phyloP scores from a whole-genome alignment of 371 early-diverging fungal genomes.

The Mortierella sp. region DNA sequence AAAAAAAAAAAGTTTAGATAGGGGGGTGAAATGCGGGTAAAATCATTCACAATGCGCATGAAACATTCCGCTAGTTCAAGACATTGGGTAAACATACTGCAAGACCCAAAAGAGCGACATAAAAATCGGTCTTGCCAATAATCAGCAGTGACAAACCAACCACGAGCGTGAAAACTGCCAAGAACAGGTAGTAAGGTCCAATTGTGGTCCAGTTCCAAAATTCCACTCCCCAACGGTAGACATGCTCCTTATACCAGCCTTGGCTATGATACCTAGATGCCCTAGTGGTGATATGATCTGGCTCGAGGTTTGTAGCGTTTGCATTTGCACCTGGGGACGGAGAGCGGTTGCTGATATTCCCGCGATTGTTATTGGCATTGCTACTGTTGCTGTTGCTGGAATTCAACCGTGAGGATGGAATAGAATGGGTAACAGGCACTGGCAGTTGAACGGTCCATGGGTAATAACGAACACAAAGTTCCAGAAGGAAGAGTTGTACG shows the following conservation, averaged over 20 bases:
- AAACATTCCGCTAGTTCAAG: slow-evolving; percentile 51
- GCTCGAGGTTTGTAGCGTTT: slow-evolving; percentile 4
- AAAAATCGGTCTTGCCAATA: slow-evolving; percentile 53
- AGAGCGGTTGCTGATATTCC: not conserved
- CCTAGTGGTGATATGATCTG: slow-evolving; percentile 22
- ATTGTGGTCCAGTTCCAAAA: slow-evolving; percentile 57
- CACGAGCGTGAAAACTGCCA: slow-evolving; percentile 35
- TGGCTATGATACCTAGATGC: slow-evolving; percentile 32
- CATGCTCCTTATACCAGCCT: slow-evolving; percentile 52
- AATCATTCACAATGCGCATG: not conserved
- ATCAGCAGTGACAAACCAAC: slow-evolving; percentile 41
- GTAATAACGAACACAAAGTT: slow-evolving; percentile 60
- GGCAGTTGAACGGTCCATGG: slow-evolving; percentile 57
- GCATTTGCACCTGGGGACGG: not conserved
- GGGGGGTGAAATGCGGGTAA: not conserved
- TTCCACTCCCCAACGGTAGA: slow-evolving; percentile 21
- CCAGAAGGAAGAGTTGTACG: slow-evolving; percentile 66
- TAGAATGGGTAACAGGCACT: slow-evolving; percentile 36
- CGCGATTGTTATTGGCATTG: slow-evolving; percentile 1
- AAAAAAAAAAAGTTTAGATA: slow-evolving; percentile 3
- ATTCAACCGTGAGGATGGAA: slow-evolving; percentile 13
- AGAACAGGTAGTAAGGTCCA: slow-evolving; percentile 41
- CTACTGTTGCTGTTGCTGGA: not conserved
- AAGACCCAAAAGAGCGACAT: slow-evolving; percentile 61
- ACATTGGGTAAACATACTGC: slow-evolving; percentile 45